phyloP scores from a whole-genome alignment of 2,329 filamentous ascomycete species.

The Verticillium isaacii region DNA sequence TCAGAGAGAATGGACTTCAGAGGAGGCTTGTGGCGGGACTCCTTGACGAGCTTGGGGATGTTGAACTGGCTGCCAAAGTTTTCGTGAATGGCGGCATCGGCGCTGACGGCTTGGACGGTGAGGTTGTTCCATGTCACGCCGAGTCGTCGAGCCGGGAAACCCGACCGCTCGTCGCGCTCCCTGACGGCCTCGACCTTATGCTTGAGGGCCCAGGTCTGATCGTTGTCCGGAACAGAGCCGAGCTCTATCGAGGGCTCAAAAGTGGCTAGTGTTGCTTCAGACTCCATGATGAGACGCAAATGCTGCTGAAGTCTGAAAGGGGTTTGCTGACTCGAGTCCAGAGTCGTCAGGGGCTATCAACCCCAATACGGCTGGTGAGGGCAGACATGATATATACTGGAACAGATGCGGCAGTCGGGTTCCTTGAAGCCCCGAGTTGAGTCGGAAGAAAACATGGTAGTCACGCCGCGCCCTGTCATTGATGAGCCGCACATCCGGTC shows the following conservation, averaged over 20 bases:
- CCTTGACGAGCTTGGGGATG: slow-evolving; percentile 46
- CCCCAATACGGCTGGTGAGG: background rate
- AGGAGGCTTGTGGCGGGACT: slow-evolving; percentile 49
- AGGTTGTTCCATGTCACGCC: slow-evolving; percentile 63
- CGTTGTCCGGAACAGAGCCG: slow-evolving; percentile 14
- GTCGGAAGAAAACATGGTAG: background rate
- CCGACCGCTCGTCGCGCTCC: slow-evolving; percentile 37
- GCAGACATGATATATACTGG: background rate
- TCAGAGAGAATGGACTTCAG: slow-evolving; percentile 61
- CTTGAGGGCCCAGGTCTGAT: slow-evolving; percentile 38
- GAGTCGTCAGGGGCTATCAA: background rate
- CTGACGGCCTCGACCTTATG: slow-evolving; percentile 38
- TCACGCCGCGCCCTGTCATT: background rate
- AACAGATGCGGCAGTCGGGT: background rate
- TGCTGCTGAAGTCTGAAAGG: background rate
- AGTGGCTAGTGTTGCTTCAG: slow-evolving; percentile 8
- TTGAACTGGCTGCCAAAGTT: slow-evolving; percentile 58
- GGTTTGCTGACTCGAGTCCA: background rate
- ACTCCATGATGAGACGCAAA: slow-evolving; percentile 8
- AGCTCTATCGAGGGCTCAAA: slow-evolving; percentile 10
- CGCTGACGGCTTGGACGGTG: slow-evolving; percentile 55
- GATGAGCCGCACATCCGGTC: background rate
- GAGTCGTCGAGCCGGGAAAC: slow-evolving; percentile 43
- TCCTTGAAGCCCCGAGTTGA: background rate
- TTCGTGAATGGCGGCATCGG: slow-evolving; percentile 61